These are phyloP conservation scores for Paracoccidioides brasiliensis DNA, from an alignment of 2,329 filamentous ascomycete genomes.

Conservation along the genomic window DNA sequence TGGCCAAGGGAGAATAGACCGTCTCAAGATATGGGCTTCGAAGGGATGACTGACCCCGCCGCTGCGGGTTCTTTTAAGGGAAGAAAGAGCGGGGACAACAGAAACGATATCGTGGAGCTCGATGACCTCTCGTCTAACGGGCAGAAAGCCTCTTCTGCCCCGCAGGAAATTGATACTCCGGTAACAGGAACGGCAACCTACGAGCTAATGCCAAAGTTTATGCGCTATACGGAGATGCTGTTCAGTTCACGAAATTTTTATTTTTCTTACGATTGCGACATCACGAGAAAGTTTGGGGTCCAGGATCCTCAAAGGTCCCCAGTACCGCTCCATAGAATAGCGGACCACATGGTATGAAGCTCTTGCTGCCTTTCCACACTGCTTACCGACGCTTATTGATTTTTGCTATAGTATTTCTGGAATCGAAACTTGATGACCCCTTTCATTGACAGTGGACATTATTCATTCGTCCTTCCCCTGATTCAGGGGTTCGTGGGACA, in stretches of 20 bases:
- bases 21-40: neutral
- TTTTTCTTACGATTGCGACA: slow-evolving; percentile 88
- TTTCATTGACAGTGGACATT: slow-evolving; percentile 61
- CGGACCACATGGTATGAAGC: slow-evolving; percentile 50
- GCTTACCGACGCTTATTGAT: neutral
- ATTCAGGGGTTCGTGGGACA: slow-evolving; percentile 95
- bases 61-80: slow-evolving; percentile 1
- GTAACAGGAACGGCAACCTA: slow-evolving; percentile 28
- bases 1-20: slow-evolving; percentile 42
- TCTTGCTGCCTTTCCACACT: neutral
- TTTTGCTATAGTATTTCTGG: slow-evolving; percentile 61
- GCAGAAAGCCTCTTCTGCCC: slow-evolving; percentile 1
- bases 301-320: slow-evolving; percentile 31
- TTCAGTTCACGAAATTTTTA: slow-evolving; percentile 82
- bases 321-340: slow-evolving; percentile 55
- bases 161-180: neutral
- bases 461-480: slow-evolving; percentile 61
- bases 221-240: slow-evolving; percentile 71
- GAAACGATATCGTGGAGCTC: slow-evolving; percentile 8
- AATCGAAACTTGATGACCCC: slow-evolving; percentile 62
- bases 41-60: slow-evolving; percentile 6
- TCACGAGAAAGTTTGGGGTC: slow-evolving; percentile 53
- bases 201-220: slow-evolving; percentile 64
- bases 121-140: slow-evolving; percentile 9
- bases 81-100: slow-evolving; percentile 1